Evolutionary conservation across 768 basidiomycete genomes (phyloP), one percentile per base, ranked within the genome.

Genomic region (Boletus subparvulus): DNA sequence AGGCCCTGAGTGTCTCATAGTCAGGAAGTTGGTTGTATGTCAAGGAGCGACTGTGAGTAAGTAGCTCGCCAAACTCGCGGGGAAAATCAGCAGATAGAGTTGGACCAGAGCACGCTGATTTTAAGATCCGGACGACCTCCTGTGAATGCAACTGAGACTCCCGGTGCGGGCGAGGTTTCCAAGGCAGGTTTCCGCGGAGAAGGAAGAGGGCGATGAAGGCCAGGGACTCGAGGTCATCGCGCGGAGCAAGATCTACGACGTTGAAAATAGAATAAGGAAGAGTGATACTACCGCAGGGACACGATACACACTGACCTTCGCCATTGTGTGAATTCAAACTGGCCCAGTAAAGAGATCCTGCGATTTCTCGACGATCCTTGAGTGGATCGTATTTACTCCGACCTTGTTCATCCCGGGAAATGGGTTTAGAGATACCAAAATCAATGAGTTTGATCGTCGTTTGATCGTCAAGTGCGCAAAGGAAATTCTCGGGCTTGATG

Each of bases 311-410:
- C 52, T 40, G 37, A 54, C 52, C 52, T 47, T 54, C 45, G 13
- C 52, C 52, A 33, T 54, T 46, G 17, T 54, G 52, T 40, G 45
- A 54, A 32, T 54, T 46, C 28, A 46, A 16, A 47, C 52, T 54
- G 12, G 52, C 46, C 45, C 52, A 54, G 19, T 47, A 47, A 32
- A 41, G 45, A 32, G 45, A 47, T 17, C 52, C 52, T 13, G n/a
- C 45, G 19, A 54, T 47, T 12, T 33, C 5, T 40, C 45, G 52
- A 26, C 39, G 45, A 24, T 54, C 45, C 39, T 47, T 41, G 19
- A 54, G 37, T 16, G 52, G 37, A 41, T 54, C 39, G 11, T 54
- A 41, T 26, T 33, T 40, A 21, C 11, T 33, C 30, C 10, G 37
- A n/a, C 14, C 2, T 30, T 32, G 39, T 28, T 50, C 19, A 21